These are phyloP conservation scores for Hyphopichia fennica DNA, from an alignment of 1,139 yeast genomes.

Conservation along the genomic window DNA sequence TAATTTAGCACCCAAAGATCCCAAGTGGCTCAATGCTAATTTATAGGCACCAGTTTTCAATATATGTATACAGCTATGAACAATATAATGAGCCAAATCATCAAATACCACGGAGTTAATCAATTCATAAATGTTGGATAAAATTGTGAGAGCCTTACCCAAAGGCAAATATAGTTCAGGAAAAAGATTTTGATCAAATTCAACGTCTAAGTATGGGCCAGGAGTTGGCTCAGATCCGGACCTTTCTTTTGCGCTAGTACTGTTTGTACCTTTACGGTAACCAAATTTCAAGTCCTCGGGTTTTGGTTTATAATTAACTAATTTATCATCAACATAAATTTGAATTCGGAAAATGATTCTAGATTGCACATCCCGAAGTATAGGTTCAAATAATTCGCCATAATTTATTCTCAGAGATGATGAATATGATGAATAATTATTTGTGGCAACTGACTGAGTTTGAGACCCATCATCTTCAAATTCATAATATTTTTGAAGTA, in stretches of 20 bases:
- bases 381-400: conserved; percentile 66
- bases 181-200: conserved; percentile 41
- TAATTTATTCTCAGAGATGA: conserved; percentile 33
- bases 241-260: neutral
- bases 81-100: conserved; percentile 84
- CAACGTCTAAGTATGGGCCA: conserved; percentile 23
- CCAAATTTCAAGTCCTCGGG: conserved; percentile 64
- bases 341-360: conserved; percentile 79
- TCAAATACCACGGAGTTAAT: conserved; percentile 78
- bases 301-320: conserved; percentile 65
- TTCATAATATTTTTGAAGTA: conserved; percentile 69
- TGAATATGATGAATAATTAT: conserved; percentile 6
- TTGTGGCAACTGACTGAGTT: conserved; percentile 18
- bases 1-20: conserved; percentile 59
- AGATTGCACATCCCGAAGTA: conserved; percentile 75
- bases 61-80: conserved; percentile 72
- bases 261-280: conserved; percentile 39
- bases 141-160: conserved; percentile 63
- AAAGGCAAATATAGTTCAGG: conserved; percentile 73
- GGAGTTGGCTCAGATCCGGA: conserved; percentile 2
- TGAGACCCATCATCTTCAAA: conserved; percentile 49
- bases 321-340: conserved; percentile 64
- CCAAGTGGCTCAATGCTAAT: conserved; percentile 38
- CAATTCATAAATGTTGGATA: conserved; percentile 79
- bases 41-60: conserved; percentile 51